phyloP scores from a whole-genome alignment of 371 early-diverging fungal genomes.

The Mortierella sp. region DNA sequence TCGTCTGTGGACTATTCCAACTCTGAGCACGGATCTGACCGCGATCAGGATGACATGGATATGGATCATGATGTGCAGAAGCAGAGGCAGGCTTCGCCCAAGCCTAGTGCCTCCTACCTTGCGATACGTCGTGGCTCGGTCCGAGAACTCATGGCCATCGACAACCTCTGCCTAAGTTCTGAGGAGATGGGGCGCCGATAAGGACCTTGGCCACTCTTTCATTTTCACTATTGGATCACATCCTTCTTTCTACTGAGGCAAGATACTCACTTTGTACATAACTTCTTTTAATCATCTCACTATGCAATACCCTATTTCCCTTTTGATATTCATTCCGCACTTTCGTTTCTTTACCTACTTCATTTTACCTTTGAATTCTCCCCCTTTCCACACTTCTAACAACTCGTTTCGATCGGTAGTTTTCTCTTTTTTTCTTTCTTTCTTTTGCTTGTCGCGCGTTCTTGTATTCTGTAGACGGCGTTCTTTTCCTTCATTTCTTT shows the following conservation, averaged over 20 bases:
- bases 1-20: constrained; percentile 30
- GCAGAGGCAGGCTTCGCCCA: constrained; percentile 14
- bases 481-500: background rate
- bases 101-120: constrained; percentile 20
- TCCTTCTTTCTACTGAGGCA: background rate
- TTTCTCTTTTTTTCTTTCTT: background rate
- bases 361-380: background rate
- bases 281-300: background rate
- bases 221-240: background rate
- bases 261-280: background rate
- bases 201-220: background rate
- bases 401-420: background rate
- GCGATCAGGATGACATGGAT: constrained; percentile 20
- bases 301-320: background rate
- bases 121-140: constrained; percentile 53
- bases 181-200: constrained; percentile 39
- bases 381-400: background rate
- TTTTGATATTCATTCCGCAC: background rate
- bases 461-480: background rate
- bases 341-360: background rate
- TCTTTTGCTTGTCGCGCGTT: background rate
- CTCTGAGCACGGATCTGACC: constrained; percentile 42
- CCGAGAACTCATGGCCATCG: constrained; percentile 52
- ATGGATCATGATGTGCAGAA: constrained; percentile 18
- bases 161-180: constrained; percentile 49